Base-by-base conservation (phyloP, 139 green algal species). In the Choricystis sp. region DNA sequence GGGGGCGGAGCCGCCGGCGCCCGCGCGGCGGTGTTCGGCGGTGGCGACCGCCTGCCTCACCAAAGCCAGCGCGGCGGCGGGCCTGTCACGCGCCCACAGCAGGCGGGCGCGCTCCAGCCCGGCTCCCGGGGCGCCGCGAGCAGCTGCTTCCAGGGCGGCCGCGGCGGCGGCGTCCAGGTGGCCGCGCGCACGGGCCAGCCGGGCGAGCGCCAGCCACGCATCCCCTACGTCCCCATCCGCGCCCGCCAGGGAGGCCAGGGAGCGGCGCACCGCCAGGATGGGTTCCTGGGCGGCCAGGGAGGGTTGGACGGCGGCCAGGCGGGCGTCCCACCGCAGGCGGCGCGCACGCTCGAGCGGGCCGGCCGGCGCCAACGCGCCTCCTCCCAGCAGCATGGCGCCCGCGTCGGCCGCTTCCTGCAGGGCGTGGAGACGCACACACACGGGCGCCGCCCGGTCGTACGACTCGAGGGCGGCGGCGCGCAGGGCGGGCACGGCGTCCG, bases 351-450 rank as follows among this genome's bases (percentile, higher is more conserved):
- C 74, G 3, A 66, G 56, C 1, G 69, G 61, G 0, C 78, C 74
- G 49, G 63, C 19, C 19, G 2, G 3, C 16, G 27, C 49, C 52
- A 59, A 31, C 52, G 63, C 29, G 4, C 29, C n/a, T 23, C 60
- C 68, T 69, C 61, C 59, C 26, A 65, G 31, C 40, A 73, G 19
- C 58, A 67, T 65, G 56, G 29, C 60, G 26, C 77, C 55, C 27
- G 70, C 70, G 30, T 83, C 74, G 2, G 56, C 59, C 21, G 74
- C 29, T 56, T 86, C 74, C 65, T 82, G 72, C 52, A 97, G 74
- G 75, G 93, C 86, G 73, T 95, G 85, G 28, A 97, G 83, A 58
- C 82, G 77, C 3, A 91, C 68, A 2, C 97, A 67, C 56, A 85
- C 65, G 0, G 90, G 85, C 78, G 97, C 95, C 1, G 89, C 90